These are phyloP conservation scores for Tricholoma saponaceum DNA, from an alignment of 768 basidiomycete genomes.

Conservation along the genomic window DNA sequence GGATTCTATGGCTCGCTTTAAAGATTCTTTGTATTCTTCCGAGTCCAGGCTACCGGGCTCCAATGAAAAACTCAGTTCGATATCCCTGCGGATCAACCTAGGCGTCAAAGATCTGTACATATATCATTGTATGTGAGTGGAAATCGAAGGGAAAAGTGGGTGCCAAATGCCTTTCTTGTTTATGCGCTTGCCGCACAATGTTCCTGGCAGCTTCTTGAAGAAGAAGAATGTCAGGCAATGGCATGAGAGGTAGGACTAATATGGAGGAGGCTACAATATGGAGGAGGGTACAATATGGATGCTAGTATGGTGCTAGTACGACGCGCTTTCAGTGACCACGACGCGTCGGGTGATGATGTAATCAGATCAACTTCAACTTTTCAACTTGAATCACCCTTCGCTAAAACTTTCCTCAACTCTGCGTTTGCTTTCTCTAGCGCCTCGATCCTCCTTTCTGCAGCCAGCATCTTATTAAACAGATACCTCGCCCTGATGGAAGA, in stretches of 20 bases:
- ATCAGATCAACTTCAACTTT: neutral
- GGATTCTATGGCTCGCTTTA: slow-evolving; percentile 40
- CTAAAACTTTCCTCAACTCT: slow-evolving; percentile 57
- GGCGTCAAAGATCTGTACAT: slow-evolving; percentile 38
- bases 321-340: no score
- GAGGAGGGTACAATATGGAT: no score
- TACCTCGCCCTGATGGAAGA: slow-evolving; percentile 59
- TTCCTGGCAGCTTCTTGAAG: slow-evolving; percentile 29
- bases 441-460: slow-evolving; percentile 65
- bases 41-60: slow-evolving; percentile 38
- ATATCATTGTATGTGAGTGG: neutral
- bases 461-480: slow-evolving; percentile 71
- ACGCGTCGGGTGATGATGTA: slow-evolving; percentile 1
- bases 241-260: slow-evolving; percentile 12
- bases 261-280: neutral
- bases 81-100: slow-evolving; percentile 43
- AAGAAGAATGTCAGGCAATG: slow-evolving; percentile 22
- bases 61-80: slow-evolving; percentile 46
- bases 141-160: neutral
- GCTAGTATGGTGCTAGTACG: no score
- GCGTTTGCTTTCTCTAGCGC: slow-evolving; percentile 66
- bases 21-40: slow-evolving; percentile 38
- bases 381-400: slow-evolving; percentile 31
- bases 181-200: slow-evolving; percentile 16
- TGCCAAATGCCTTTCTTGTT: neutral